Evolutionary conservation across 1,284 basidiomycete species (phyloP).

Genomic region (Volvariella volvacea): DNA sequence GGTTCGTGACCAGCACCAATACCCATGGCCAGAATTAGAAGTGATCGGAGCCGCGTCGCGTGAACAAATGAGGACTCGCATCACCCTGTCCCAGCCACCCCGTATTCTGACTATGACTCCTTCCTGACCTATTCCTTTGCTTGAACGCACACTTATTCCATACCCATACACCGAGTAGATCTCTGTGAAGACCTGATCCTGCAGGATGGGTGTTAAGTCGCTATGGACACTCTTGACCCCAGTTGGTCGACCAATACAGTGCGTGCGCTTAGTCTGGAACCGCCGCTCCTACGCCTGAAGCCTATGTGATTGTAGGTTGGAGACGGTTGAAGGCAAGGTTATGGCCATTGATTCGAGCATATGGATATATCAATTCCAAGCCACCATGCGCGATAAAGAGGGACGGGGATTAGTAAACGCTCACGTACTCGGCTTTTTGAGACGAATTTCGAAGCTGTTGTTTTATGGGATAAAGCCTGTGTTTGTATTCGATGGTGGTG

Average conservation of each 20-base stretch:
- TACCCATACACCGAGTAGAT: no score
- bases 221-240: constrained; percentile 90
- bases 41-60: no score
- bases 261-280: constrained; percentile 19
- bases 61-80: no score
- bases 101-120: no score
- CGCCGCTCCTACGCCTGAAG: constrained; percentile 10
- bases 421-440: constrained; percentile 90
- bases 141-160: no score
- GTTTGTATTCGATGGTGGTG: constrained; percentile 96
- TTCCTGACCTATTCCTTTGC: no score
- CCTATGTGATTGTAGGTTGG: constrained; percentile 48
- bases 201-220: constrained; percentile 92
- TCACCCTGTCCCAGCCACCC: no score
- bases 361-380: constrained; percentile 99
- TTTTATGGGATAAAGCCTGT: constrained; percentile 97
- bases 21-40: no score
- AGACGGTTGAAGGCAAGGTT: constrained; percentile 85
- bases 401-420: constrained; percentile 89
- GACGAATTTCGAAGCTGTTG: constrained; percentile 90
- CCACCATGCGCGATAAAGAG: constrained; percentile 97
- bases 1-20: no score
- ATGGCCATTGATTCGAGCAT: constrained; percentile 98
- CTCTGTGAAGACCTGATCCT: no score
- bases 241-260: constrained; percentile 87